Evolutionary conservation across 2,329 filamentous ascomycete genomes (phyloP), one percentile per base, ranked within the genome.

Genomic region (Fusarium sambucinum): DNA sequence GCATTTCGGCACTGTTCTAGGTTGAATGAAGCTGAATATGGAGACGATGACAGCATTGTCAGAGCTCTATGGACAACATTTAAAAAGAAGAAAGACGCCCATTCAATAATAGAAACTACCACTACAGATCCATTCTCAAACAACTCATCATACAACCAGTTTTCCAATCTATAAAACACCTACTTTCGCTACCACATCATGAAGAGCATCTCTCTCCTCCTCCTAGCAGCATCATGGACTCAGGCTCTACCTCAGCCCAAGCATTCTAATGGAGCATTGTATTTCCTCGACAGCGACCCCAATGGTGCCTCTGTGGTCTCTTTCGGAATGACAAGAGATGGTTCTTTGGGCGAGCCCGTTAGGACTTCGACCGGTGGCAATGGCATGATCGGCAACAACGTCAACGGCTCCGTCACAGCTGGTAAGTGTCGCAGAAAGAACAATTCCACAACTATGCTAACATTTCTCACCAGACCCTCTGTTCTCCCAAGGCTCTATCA

Each of bases 251-350:
- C 58, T 2, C 54, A 16, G n/a, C 21, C 40, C 21, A n/a, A 9
- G 5, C n/a, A 13, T 3, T 21, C 27, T 1, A n/a, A 11, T 6
- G 16, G 17, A 8, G 59, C 46, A 3, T 5, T 62, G 2, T 62
- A 62, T 23, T 62, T 62, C 3, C 46, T 62, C 3, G 59, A 62
- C 19, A 62, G 59, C 6, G 33, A 62, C n/a, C 59, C 59, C 9
- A 9, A 61, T 2, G 59, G 56, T 2, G 59, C 59, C 12, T 55
- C 33, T 5, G 56, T 62, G 6, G 59, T 62, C 13, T 61, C 59
- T 3, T 25, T 62, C 29, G 38, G 19, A 2, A 61, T 62, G 5
- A 10, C 6, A 4, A 12, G 25, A 6, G n/a, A 46, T 41, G 56
- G 56, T 1, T 14, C 19, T 1, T 11, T 55, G 0, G 27, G 46